These are phyloP conservation scores for Ambrosiella cleistominuta DNA, from an alignment of 2,329 filamentous ascomycete species.

Conservation along the genomic window DNA sequence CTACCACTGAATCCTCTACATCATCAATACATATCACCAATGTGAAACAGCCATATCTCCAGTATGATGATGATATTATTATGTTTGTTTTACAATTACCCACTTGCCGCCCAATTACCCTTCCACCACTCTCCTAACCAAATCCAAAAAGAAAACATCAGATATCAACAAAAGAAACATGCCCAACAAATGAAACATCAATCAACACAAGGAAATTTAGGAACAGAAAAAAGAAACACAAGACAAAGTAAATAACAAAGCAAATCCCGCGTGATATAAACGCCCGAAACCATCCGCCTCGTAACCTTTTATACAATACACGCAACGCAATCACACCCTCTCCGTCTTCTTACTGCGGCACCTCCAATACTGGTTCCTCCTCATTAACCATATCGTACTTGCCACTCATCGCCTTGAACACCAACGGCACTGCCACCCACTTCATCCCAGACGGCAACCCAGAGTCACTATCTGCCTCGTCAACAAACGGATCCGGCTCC, in stretches of 20 bases:
- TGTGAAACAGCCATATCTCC: too few species aligned
- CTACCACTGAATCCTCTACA: too few species aligned
- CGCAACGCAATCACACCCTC: neutral
- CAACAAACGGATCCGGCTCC: constrained; percentile 53
- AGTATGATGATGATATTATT: too few species aligned
- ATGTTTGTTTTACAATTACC: too few species aligned
- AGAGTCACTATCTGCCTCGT: constrained; percentile 17
- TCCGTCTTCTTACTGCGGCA: neutral
- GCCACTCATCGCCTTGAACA: constrained; percentile 54
- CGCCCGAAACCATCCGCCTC: neutral
- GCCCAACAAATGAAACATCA: too few species aligned
- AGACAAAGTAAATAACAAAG: neutral
- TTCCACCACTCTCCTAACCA: too few species aligned
- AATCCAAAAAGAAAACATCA: too few species aligned
- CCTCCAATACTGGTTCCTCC: constrained; percentile 19
- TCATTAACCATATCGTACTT: constrained; percentile 41
- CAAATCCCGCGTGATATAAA: neutral
- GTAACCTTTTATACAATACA: neutral
- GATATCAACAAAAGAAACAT: too few species aligned
- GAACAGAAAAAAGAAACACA: neutral
- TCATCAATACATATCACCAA: too few species aligned
- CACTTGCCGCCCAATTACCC: too few species aligned
- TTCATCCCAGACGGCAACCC: constrained; percentile 18
- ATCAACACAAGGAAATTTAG: too few species aligned
- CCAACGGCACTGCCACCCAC: constrained; percentile 52